phyloP scores from a whole-genome alignment of 2,329 filamentous ascomycete species.

The Penicillium vulpinum region DNA sequence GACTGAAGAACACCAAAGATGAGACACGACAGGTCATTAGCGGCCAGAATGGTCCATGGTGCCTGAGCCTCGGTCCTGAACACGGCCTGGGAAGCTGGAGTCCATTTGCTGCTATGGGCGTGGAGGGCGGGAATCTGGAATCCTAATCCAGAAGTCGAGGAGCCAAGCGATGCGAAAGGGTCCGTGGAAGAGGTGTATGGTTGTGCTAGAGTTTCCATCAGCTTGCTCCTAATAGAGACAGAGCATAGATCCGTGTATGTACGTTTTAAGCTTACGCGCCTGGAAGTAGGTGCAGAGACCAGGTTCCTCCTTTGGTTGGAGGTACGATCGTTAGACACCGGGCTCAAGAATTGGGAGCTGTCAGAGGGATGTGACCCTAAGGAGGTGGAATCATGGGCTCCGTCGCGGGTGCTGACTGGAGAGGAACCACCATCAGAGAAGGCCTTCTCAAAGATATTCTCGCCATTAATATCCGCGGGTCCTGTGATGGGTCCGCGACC shows the following conservation, averaged over 20 bases:
- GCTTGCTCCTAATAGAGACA: constrained; percentile 73
- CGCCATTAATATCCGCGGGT: constrained; percentile 69
- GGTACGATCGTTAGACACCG: constrained; percentile 34
- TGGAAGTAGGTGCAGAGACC: constrained; percentile 53
- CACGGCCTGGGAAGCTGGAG: constrained; percentile 89
- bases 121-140: constrained; percentile 63
- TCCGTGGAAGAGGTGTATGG: constrained; percentile 66
- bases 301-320: constrained; percentile 34
- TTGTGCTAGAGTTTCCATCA: constrained; percentile 81
- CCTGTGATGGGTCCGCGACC: constrained; percentile 71
- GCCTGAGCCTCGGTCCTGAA: constrained; percentile 91
- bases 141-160: constrained; percentile 39
- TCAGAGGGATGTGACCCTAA: constrained; percentile 21
- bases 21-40: constrained; percentile 92
- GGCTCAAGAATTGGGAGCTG: constrained; percentile 30
- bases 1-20: constrained; percentile 99
- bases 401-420: constrained; percentile 21
- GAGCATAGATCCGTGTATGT: constrained; percentile 83
- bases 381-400: constrained; percentile 18
- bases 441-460: constrained; percentile 82
- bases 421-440: constrained; percentile 56
- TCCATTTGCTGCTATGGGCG: constrained; percentile 85
- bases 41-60: constrained; percentile 93
- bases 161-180: constrained; percentile 39
- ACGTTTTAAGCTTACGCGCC: constrained; percentile 72